Evolutionary conservation across 495 filamentous ascomycete genomes (phyloP), one percentile per base, ranked within the genome.

Genomic region (Aspergillus homomorphus): DNA sequence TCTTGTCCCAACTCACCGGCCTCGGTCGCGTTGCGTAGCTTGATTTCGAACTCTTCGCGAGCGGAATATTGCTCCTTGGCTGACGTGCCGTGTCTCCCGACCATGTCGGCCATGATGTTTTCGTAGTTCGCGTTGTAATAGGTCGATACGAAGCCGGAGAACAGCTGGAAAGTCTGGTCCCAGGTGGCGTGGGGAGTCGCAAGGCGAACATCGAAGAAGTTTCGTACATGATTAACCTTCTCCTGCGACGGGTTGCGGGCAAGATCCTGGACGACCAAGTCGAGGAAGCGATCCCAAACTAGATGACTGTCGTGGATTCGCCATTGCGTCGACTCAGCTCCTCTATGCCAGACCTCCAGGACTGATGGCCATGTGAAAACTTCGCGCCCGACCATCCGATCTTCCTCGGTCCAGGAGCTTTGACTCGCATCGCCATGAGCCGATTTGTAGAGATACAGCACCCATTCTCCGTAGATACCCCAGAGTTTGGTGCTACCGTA

Each of bases 391-490:
- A 89, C 65, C 54, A 84, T 67, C 62, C 84, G 84, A 57, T 96
- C 91, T 53, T 96, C 91, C 52, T 87, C 84, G 10, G 86, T 75
- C 88, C 90, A 94, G 30, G 81, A 76, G 45, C 80, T 77, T 67
- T 83, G 76, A 42, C 74, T 70, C 33, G 75, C 72, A 64, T 86
- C 82, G 54, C 82, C 85, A 66, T 84, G 80, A 24, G 84, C 75
- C 28, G 77, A 69, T 24, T 74, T 81, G 63, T 91, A 89, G 8
- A 96, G 82, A 19, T 86, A 85, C 65, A 88, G 83, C 59, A 96
- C 82, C 79, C 87, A 97, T 62, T 96, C 87, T 59, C 89, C 92
- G 72, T 96, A 97, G 19, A 87, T 81, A 56, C 85, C 78, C 93
- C 95, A 98, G 16, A 98, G 79, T 67, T 87, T 90, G 33, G 88